Conservation (phyloP, 176 grass and related monocot species). For the Eremochloa ophiuroides region DNA sequence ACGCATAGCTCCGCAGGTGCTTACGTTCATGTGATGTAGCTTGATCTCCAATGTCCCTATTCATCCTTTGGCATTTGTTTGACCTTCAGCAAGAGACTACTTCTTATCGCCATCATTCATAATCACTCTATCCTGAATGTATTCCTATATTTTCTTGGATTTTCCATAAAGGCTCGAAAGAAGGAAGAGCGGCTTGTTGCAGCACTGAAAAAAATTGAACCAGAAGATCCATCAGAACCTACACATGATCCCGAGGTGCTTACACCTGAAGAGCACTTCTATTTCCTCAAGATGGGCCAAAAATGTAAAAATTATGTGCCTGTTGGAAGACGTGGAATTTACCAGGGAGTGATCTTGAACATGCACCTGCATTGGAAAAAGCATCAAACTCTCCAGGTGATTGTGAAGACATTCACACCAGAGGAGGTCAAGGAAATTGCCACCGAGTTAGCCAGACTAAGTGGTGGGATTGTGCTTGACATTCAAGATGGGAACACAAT, state of each 20-base stretch:
- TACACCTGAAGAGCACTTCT: conserved; percentile 94
- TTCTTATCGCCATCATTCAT: not conserved
- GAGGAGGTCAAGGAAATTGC: conserved; percentile 94
- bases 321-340: conserved; percentile 91
- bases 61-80: not conserved
- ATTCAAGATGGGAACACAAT: conserved; percentile 86
- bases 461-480: conserved; percentile 86
- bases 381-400: conserved; percentile 86
- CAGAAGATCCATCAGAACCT: conserved; percentile 57
- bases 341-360: conserved; percentile 96
- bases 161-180: conserved; percentile 49
- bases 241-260: conserved; percentile 85
- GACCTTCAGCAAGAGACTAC: not conserved
- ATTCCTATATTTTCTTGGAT: not conserved
- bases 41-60: conserved; percentile 3
- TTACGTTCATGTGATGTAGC: not conserved
- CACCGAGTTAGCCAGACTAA: conserved; percentile 68
- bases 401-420: conserved; percentile 93
- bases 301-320: conserved; percentile 98
- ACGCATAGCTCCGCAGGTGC: too few species aligned
- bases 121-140: not conserved
- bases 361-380: conserved; percentile 99
- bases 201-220: conserved; percentile 93
- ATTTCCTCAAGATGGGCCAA: conserved; percentile 90
- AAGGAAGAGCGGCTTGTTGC: conserved; percentile 72